Evolutionary conservation across 805 yeast genomes (phyloP).

Genomic region (Barnettozyma wickerhamii): DNA sequence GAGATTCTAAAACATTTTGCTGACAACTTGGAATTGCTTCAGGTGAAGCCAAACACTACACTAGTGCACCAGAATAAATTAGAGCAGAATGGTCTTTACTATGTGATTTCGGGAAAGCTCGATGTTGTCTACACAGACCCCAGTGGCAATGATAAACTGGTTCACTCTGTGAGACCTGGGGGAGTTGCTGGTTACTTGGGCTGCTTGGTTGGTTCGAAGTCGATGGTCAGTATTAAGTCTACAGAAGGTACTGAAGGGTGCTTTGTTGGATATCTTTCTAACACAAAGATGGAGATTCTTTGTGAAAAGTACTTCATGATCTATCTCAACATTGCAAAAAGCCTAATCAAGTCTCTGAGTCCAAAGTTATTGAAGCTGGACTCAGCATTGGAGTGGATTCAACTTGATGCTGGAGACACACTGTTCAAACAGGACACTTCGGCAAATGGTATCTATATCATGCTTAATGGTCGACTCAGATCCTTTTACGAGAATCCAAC

Average conservation of each 20-base stretch:
- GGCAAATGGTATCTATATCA: slow-evolving; percentile 89
- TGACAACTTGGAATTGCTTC: slow-evolving; percentile 51
- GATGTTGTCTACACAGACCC: slow-evolving; percentile 51
- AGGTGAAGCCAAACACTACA: slow-evolving; percentile 46
- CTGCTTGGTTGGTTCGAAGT: slow-evolving; percentile 70
- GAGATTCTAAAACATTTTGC: slow-evolving; percentile 49
- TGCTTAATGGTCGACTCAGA: slow-evolving; percentile 82
- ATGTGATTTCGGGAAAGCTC: slow-evolving; percentile 72
- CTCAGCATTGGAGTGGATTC: slow-evolving; percentile 94
- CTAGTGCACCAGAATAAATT: slow-evolving; percentile 58
- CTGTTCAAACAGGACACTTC: slow-evolving; percentile 77
- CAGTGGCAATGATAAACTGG: slow-evolving; percentile 31
- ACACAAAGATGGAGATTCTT: slow-evolving; percentile 54
- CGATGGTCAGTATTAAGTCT: slow-evolving; percentile 69
- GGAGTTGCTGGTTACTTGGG: slow-evolving; percentile 88
- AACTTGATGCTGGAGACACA: slow-evolving; percentile 78
- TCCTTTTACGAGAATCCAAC: slow-evolving; percentile 34
- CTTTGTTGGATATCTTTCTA: slow-evolving; percentile 70
- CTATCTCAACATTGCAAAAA: slow-evolving; percentile 72
- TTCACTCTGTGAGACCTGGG: slow-evolving; percentile 66
- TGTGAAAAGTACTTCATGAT: slow-evolving; percentile 74
- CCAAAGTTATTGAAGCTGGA: slow-evolving; percentile 69
- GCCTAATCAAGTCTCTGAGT: slow-evolving; percentile 63
- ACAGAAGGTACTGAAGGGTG: slow-evolving; percentile 37
- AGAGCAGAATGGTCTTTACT: slow-evolving; percentile 69